Evolutionary conservation across 345 rosid genomes (phyloP).

Genomic region (Schrenkiella parvula): DNA sequence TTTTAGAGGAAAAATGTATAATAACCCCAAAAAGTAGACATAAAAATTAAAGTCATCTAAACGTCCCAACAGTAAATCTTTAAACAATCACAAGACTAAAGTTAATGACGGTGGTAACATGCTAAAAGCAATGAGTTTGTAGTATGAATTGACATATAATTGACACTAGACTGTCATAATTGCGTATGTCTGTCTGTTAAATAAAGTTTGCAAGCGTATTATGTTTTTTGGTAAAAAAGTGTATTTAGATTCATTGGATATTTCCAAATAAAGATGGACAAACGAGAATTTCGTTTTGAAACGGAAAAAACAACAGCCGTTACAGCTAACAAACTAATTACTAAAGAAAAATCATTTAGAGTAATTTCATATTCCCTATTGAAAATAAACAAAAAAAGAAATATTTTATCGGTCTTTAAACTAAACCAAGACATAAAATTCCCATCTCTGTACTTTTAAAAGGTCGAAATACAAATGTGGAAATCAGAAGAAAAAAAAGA

Average conservation of each 20-base stretch:
- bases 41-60: neutral
- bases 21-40: neutral
- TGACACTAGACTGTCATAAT: neutral
- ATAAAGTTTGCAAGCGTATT: neutral
- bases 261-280: neutral
- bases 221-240: neutral
- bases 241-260: neutral
- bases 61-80: slow-evolving; percentile 6
- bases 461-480: neutral
- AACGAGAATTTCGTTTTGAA: slow-evolving; percentile 3
- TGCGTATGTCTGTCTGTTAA: neutral
- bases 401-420: neutral
- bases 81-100: neutral
- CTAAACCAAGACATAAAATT: neutral
- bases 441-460: neutral
- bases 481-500: neutral
- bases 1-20: neutral
- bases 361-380: neutral
- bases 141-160: neutral
- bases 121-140: neutral
- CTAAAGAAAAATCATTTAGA: neutral
- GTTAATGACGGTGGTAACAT: neutral
- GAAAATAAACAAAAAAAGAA: neutral
- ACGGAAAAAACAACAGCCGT: neutral
- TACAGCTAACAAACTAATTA: neutral